Evolutionary conservation across 768 basidiomycete species (phyloP).

Genomic region (Tulasnella calospora): DNA sequence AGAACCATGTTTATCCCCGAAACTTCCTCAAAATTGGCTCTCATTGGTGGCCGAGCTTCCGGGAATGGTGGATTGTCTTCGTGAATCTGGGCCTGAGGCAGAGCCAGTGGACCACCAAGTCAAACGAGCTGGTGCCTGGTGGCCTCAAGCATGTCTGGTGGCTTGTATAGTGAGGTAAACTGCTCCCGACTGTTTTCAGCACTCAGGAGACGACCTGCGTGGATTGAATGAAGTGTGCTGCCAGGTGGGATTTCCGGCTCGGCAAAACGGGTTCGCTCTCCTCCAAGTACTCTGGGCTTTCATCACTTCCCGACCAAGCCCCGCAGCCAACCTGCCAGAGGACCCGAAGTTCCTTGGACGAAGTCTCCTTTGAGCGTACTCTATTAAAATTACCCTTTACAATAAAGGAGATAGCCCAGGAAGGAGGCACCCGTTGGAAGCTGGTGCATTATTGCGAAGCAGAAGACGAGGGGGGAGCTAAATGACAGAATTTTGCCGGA

Average conservation of each 20-base stretch:
- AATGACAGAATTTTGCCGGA: not conserved
- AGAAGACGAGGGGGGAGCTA: not conserved
- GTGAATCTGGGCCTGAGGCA: too few relatives aligned
- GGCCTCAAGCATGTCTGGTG: not conserved
- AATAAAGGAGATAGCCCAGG: not conserved
- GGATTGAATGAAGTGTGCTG: too few relatives aligned
- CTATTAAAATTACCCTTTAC: not conserved
- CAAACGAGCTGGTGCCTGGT: too few relatives aligned
- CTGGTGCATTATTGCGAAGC: not conserved
- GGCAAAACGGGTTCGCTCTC: not conserved
- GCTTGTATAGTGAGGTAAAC: too few relatives aligned
- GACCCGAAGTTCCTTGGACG: not conserved
- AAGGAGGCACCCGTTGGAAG: not conserved
- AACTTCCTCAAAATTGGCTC: not conserved
- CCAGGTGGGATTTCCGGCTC: too few relatives aligned
- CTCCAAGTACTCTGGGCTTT: not conserved
- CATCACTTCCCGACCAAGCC: not conserved
- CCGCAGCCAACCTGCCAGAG: not conserved
- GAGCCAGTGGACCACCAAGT: too few relatives aligned
- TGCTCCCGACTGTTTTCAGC: too few relatives aligned
- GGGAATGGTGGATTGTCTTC: not conserved
- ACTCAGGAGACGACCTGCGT: too few relatives aligned
- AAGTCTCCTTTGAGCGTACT: not conserved
- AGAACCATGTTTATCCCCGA: not conserved
- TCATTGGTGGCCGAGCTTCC: not conserved